phyloP scores from a whole-genome alignment of 2,329 filamentous ascomycete species.

The Zymoseptoria passerinii region DNA sequence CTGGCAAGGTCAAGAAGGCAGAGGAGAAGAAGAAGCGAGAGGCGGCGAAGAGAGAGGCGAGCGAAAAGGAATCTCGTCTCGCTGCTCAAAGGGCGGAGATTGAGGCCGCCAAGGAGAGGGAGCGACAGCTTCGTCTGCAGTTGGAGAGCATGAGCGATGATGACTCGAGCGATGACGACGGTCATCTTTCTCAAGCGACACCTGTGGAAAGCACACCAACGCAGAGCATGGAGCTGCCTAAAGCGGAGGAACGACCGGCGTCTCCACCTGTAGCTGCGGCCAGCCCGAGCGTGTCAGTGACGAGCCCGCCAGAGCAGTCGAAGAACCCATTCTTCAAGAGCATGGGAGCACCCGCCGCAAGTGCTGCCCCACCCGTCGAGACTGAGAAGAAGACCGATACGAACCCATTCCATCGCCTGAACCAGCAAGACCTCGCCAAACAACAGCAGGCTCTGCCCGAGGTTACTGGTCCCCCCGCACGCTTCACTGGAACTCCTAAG shows the following conservation, averaged over 20 bases:
- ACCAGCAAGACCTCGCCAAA: slow-evolving; percentile 52
- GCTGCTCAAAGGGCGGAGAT: slow-evolving; percentile 83
- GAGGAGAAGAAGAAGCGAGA: slow-evolving; percentile 92
- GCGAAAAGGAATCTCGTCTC: slow-evolving; percentile 78
- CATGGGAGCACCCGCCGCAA: slow-evolving; percentile 45
- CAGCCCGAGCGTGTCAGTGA: slow-evolving; percentile 25
- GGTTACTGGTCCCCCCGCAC: slow-evolving; percentile 37
- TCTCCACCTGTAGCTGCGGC: slow-evolving; percentile 16
- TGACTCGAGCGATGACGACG: slow-evolving; percentile 65
- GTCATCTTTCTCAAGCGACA: slow-evolving; percentile 66
- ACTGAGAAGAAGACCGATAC: slow-evolving; percentile 54
- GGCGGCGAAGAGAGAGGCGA: slow-evolving; percentile 74
- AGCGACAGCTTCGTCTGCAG: slow-evolving; percentile 81
- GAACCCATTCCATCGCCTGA: slow-evolving; percentile 89
- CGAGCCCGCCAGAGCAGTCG: slow-evolving; percentile 58
- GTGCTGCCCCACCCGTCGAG: slow-evolving; percentile 37
- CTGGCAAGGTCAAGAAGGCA: slow-evolving; percentile 90
- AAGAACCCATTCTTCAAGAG: slow-evolving; percentile 94
- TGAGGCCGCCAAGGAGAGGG: slow-evolving; percentile 80
- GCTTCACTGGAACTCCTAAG: slow-evolving; percentile 44
- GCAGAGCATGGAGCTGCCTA: slow-evolving; percentile 47
- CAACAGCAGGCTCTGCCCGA: slow-evolving; percentile 41
- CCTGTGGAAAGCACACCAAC: slow-evolving; percentile 53
- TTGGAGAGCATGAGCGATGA: slow-evolving; percentile 70
- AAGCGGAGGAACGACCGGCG: slow-evolving; percentile 42